Evolutionary conservation across 306 rosid genomes (phyloP), one percentile per base, ranked within the genome.

Genomic region (Quercus engelmannii): DNA sequence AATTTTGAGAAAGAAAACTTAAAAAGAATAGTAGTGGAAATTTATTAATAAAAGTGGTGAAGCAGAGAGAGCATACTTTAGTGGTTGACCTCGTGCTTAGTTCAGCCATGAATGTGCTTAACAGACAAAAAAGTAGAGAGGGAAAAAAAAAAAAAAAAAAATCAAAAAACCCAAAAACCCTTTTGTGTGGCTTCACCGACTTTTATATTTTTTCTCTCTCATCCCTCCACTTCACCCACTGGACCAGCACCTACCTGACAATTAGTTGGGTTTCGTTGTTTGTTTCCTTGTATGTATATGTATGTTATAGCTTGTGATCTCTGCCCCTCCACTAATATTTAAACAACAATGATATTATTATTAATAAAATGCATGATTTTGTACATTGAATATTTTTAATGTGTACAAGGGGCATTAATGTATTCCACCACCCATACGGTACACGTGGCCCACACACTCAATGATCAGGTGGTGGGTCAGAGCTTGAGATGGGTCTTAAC

Each of bases 71-170:
- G 30, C 81, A 83, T 74, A 82, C 76, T 87, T 82, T 80, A 87
- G 93, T 91, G 90, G 95, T 87, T 91, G 92, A 91, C 88, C 88
- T 79, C 82, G 86, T 83, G 89, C 86, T 79, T 84, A 80, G 86
- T 87, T 85, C 83, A 85, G 58, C 85, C 82, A 76, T 78, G 85
- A 81, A 84, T 80, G 79, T 89, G 79, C 55, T 80, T 76, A 78
- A 82, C 73, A 82, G 69, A 79, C 78, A 78, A 70, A 78, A 70
- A 78, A 83, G 76, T 15, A 55, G 55, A 41, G 74, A 73, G 62
- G 76, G 69, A 71, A 55, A 38, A 38, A 5, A 35, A 38, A 1
- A 25, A 79, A 74, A 71, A 55, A 38, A 38, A 38, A 38, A 38
- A 38, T 2, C 1, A 38, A 38, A 7, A 38, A 38, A 38, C 46